Conservation (phyloP, 2,329 filamentous ascomycete genomes). For the Neurospora crassa region DNA sequence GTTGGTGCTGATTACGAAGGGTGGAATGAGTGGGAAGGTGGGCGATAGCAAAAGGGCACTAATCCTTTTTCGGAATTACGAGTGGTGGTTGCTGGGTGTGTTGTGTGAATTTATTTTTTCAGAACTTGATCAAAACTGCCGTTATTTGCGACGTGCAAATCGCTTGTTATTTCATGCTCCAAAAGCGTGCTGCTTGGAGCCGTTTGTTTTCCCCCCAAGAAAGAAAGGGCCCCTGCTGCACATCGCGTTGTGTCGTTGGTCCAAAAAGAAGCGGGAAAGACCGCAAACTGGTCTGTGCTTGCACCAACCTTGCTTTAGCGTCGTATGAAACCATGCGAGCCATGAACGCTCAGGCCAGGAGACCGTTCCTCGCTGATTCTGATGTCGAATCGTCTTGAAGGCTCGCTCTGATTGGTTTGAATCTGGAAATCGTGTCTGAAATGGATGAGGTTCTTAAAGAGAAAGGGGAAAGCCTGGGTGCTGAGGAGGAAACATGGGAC, state of each 20-base stretch:
- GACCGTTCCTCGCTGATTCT: not conserved
- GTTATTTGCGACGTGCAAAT: constrained; percentile 10
- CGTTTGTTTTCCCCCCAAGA: constrained; percentile 6
- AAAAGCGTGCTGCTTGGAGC: constrained; percentile 9
- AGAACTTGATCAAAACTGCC: constrained; percentile 3
- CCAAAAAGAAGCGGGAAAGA: not conserved
- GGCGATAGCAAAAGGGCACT: constrained; percentile 11
- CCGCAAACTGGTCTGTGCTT: constrained; percentile 7
- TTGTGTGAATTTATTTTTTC: constrained; percentile 8
- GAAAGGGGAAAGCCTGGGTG: not conserved
- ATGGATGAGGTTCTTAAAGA: not conserved
- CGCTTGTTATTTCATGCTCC: constrained; percentile 5
- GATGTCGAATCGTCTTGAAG: not conserved
- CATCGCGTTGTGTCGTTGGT: constrained; percentile 7
- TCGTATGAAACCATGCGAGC: not conserved
- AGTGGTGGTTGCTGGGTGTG: constrained; percentile 4
- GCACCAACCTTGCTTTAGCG: not conserved
- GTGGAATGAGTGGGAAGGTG: constrained; percentile 1
- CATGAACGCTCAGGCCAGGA: not conserved
- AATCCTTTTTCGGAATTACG: constrained; percentile 14
- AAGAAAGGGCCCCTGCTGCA: constrained; percentile 3
- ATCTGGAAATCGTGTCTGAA: not conserved
- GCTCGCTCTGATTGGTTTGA: not conserved
- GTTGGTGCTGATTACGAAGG: constrained; percentile 9
- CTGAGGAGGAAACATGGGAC: not conserved